These are phyloP conservation scores for Pseudogymnoascus sp. DNA, from an alignment of 2,329 filamentous ascomycete genomes.

Conservation along the genomic window DNA sequence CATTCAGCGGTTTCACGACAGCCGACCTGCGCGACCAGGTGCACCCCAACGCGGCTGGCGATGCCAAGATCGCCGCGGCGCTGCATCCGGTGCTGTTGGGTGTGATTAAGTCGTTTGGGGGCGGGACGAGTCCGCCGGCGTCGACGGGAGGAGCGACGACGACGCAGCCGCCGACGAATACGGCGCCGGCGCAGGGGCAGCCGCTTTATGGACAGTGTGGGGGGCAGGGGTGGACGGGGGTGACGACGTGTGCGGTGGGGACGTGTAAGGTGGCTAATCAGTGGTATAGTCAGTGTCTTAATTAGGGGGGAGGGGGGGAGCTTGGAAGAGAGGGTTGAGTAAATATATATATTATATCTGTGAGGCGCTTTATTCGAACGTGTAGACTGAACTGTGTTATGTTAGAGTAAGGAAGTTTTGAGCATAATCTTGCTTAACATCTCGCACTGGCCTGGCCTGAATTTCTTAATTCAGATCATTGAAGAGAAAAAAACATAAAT, in stretches of 20 bases:
- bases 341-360: neutral
- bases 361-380: neutral
- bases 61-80: neutral
- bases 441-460: neutral
- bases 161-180: neutral
- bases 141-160: neutral
- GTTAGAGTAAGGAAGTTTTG: neutral
- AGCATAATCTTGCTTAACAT: neutral
- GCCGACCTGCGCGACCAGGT: slow-evolving; percentile 33
- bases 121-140: neutral
- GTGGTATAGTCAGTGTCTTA: slow-evolving; percentile 16
- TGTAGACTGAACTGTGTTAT: neutral
- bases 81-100: neutral
- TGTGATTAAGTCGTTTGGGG: neutral
- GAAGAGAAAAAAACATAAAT: neutral
- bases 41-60: slow-evolving; percentile 28
- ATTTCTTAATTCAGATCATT: neutral
- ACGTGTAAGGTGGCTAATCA: slow-evolving; percentile 14
- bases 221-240: slow-evolving; percentile 6
- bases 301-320: neutral
- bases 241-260: slow-evolving; percentile 10
- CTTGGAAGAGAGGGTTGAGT: neutral
- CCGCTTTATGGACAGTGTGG: slow-evolving; percentile 8
- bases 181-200: neutral
- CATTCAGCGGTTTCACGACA: slow-evolving; percentile 28